phyloP scores from a whole-genome alignment of 2,329 filamentous ascomycete species.

The Tetracladium maxilliforme region DNA sequence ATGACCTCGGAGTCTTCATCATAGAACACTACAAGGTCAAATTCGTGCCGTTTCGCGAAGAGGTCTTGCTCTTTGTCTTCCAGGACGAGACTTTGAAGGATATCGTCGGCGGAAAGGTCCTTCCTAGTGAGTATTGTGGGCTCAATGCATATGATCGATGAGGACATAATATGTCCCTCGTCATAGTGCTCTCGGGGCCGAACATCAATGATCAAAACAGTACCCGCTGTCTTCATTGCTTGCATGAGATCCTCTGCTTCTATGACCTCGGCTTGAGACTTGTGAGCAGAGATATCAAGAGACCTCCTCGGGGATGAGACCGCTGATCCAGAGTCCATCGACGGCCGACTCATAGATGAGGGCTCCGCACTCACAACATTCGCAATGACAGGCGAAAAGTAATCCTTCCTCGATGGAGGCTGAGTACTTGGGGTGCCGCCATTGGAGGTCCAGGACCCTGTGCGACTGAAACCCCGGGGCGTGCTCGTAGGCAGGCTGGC shows the following conservation, averaged over 20 bases:
- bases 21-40: conserved; percentile 83
- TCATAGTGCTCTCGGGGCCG: conserved; percentile 70
- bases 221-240: conserved; percentile 41
- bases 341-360: no score
- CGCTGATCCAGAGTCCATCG: no score
- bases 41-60: conserved; percentile 60
- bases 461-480: no score
- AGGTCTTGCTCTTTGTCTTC: conserved; percentile 60
- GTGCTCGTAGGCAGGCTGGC: no score
- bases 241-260: conserved; percentile 56
- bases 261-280: no score
- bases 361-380: no score
- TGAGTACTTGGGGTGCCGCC: no score
- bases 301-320: no score
- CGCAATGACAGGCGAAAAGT: no score
- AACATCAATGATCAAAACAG: conserved; percentile 72
- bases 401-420: no score
- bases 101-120: conserved; percentile 45
- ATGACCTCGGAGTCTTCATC: conserved; percentile 53
- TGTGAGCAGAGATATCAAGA: conserved; percentile 28
- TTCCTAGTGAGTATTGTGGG: conserved; percentile 61
- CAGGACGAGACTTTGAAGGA: conserved; percentile 54
- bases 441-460: no score
- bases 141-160: conserved; percentile 79
- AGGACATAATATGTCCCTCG: conserved; percentile 74